Base-by-base conservation (phyloP, 2,329 filamentous ascomycete genomes). In the Trichoderma guizhouense region DNA sequence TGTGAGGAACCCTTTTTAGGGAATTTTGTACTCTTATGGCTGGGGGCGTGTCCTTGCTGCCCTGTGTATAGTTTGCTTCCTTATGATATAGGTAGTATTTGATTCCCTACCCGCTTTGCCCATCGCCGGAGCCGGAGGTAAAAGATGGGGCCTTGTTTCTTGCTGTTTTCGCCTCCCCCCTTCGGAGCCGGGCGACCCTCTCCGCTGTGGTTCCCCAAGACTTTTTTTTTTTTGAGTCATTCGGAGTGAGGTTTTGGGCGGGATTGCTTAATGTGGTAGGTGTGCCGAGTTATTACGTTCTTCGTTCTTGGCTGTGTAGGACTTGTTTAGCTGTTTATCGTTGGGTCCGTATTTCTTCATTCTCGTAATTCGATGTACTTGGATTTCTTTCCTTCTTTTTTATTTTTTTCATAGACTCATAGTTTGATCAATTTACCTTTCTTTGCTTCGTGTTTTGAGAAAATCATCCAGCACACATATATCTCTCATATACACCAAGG, bases 41-140 rank as follows among this genome's bases (percentile, higher is more conserved):
- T 15, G 36, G 15, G 36, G 36, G 36, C 15, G 36, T 39, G 36
- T 18, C 36, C 36, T 39, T 18, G 15, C 36, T 39, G 36, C 15
- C 36, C 3, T 39, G 18, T 18, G 36, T 18, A 39, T 18, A 39
- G 7, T 39, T 7, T 39, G 14, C 14, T 39, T 2, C 30, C 30
- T 3, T 32, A 34, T 12, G 32, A 28, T 28, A 28, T 28, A 5
- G 11, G 6, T 28, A 5, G 11, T 34, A 11, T 34, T 14, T 34
- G 11, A 1, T 36, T 39, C 15, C 36, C 36, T 28, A 18, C 36
- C 36, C 36, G 36, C 36, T 36, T 36, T 15, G 15, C 7, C 15
- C 24, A n/a, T 36, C 73, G 72, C 77, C 76, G 75, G 73, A 70
- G 66, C 75, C 77, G 75, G 74, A 68, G 57, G 21, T 30, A 32